Base-by-base conservation (phyloP, 257 asterid species). In the Scutellaria galericulata region DNA sequence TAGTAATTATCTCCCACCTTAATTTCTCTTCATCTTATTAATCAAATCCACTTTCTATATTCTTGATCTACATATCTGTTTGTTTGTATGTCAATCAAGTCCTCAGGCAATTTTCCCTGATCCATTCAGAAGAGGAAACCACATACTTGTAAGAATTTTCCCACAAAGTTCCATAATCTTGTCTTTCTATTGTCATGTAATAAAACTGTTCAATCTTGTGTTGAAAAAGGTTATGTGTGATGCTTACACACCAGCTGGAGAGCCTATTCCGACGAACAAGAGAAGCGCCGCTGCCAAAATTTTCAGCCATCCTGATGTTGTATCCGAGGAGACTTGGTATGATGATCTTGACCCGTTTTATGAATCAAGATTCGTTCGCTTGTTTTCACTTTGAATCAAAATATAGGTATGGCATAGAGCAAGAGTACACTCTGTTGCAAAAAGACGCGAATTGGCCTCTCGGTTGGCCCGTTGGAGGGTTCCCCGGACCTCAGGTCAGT, bases 401-500 rank as follows among this genome's bases (percentile, higher is more conserved):
- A 53, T 47, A 11, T 71, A 90, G 96, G 96, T 90, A 87, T 8
- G 97, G 97, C 0, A 90, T 90, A 22, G 96, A 90, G 73, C 96
- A 90, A 42, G 95, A 90, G 68, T 90, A 90, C 68, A 90, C 96
- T 37, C 76, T 90, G 77, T 51, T 90, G 64, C 87, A 85, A 75
- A 88, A 85, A 69, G 82, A 84, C 1, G 80, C 83, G 31, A 82
- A 81, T 6, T 90, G 96, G 96, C 96, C 96, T 0, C 12, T 86
- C 1, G 97, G 97, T 6, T 90, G 97, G 97, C 97, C 97, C 0
- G 27, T 75, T 0, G 96, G 96, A 18, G 97, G 97, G 15, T 88
- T 24, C 79, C 97, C 97, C 0, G 97, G 92, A 63, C 97, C 97
- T 55, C 97, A 90, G 97, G 97, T 88, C 0, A 18, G 97, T 88